These are phyloP conservation scores for Flammula alnicola DNA, from an alignment of 1,284 basidiomycete genomes.

Conservation along the genomic window DNA sequence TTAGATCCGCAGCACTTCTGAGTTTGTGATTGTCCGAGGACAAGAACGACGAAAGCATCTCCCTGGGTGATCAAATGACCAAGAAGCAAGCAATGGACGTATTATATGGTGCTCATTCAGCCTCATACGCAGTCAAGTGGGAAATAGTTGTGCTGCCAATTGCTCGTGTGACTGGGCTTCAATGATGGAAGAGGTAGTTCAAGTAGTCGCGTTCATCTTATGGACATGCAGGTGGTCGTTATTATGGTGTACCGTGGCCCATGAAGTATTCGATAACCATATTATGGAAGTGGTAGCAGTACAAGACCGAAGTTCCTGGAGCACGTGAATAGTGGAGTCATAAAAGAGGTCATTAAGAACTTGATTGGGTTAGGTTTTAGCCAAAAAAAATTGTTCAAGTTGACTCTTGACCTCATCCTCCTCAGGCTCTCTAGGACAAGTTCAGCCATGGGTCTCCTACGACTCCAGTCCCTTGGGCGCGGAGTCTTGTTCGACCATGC, in stretches of 20 bases:
- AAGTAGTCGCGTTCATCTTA: no score
- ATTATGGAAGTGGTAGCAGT: no score
- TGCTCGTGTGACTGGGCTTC: background rate
- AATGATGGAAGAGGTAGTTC: no score
- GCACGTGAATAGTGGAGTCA: conserved; percentile 23
- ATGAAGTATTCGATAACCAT: background rate
- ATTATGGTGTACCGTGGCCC: background rate
- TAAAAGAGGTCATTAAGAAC: conserved; percentile 21
- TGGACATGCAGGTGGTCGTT: no score
- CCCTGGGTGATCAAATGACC: background rate
- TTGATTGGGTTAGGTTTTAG: conserved; percentile 27
- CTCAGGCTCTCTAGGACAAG: no score
- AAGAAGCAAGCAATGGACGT: background rate
- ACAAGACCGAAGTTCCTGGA: background rate
- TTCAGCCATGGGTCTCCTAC: conserved; percentile 43
- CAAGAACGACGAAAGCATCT: background rate
- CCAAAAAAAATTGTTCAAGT: conserved; percentile 23
- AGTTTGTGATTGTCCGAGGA: no score
- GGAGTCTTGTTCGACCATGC: conserved; percentile 30
- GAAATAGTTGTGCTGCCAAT: background rate
- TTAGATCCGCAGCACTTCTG: no score
- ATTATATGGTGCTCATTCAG: background rate
- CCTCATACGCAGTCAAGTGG: conserved; percentile 10
- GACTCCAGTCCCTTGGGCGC: conserved; percentile 41
- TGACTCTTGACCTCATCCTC: conserved; percentile 22